Evolutionary conservation across 2,329 filamentous ascomycete species (phyloP).

Genomic region (Penicillium paneum): DNA sequence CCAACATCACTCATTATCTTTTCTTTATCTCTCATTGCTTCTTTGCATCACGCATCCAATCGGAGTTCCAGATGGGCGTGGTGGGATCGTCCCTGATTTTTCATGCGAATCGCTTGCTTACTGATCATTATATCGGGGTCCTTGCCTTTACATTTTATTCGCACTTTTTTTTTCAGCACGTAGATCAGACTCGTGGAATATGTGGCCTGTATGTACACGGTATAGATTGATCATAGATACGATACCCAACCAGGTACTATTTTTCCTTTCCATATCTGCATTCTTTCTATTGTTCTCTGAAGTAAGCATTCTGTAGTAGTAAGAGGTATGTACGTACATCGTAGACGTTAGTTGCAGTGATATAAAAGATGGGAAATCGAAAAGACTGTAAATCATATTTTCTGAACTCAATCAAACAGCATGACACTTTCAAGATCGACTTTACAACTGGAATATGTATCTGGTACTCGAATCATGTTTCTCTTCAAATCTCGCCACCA

Average conservation of each 20-base stretch:
- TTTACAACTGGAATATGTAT: neutral
- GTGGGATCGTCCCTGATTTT: conserved; percentile 14
- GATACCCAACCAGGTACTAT: neutral
- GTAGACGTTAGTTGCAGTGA: neutral
- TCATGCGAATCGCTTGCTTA: conserved; percentile 2
- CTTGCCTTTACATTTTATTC: neutral
- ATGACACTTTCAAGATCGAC: neutral
- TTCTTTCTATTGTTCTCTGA: neutral
- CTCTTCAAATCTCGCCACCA: no score
- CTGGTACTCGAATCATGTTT: neutral
- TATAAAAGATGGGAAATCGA: no score
- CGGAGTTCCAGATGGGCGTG: conserved; percentile 28
- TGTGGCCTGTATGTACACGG: conserved; percentile 1
- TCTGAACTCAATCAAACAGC: no score
- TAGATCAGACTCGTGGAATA: neutral
- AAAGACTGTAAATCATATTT: no score
- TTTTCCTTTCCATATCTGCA: neutral
- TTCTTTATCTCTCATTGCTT: neutral
- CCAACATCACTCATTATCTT: conserved; percentile 1
- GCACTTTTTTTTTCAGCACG: neutral
- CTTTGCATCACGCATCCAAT: conserved; percentile 27
- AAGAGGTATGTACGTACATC: neutral
- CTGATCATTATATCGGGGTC: conserved; percentile 7
- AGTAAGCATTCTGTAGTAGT: neutral
- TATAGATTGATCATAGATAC: conserved; percentile 7